Conservation (phyloP, 371 early-diverging fungal species). For the Actinomortierella wolfii region DNA sequence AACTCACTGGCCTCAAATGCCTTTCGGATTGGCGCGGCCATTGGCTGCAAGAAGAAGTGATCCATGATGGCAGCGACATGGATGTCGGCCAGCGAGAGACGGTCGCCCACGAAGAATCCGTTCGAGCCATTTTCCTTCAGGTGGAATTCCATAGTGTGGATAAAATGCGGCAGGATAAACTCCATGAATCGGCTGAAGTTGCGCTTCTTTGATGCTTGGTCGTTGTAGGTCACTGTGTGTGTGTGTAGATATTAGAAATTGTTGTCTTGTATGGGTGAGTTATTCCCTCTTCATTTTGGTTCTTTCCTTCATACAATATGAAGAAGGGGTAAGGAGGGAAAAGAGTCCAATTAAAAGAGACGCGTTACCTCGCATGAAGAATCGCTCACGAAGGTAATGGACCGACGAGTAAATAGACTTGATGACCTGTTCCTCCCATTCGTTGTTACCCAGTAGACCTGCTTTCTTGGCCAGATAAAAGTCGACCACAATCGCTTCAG, state of each 20-base stretch:
- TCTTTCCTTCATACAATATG: no score
- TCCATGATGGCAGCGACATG: conserved; percentile 7
- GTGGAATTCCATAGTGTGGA: conserved; percentile 29
- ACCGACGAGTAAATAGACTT: conserved; percentile 23
- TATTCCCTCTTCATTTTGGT: no score
- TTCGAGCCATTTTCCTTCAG: conserved; percentile 27
- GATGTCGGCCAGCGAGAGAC: conserved; percentile 18
- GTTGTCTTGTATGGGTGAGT: no score
- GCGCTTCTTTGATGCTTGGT: conserved; percentile 11
- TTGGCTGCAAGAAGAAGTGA: conserved; percentile 8
- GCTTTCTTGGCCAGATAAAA: conserved; percentile 26
- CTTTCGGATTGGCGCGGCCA: background rate
- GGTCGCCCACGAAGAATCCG: conserved; percentile 22
- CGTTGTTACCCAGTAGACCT: conserved; percentile 23
- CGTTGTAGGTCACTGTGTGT: conserved; percentile 18
- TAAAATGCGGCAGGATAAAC: conserved; percentile 13
- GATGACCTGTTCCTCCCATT: conserved; percentile 29
- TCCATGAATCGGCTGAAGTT: conserved; percentile 14
- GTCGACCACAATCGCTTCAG: conserved; percentile 25
- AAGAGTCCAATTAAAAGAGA: no score
- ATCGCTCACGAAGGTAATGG: conserved; percentile 31
- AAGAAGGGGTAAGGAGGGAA: no score
- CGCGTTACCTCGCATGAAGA: no score
- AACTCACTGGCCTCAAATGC: conserved; percentile 11
- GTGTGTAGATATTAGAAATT: no score